A percentile compares a stretch with the other conserved stretches of the same genome.
These are phyloP conservation scores for Penicillium simplicissimum DNA, from an alignment of 495 filamentous ascomycete genomes.

Conservation along the genomic window DNA sequence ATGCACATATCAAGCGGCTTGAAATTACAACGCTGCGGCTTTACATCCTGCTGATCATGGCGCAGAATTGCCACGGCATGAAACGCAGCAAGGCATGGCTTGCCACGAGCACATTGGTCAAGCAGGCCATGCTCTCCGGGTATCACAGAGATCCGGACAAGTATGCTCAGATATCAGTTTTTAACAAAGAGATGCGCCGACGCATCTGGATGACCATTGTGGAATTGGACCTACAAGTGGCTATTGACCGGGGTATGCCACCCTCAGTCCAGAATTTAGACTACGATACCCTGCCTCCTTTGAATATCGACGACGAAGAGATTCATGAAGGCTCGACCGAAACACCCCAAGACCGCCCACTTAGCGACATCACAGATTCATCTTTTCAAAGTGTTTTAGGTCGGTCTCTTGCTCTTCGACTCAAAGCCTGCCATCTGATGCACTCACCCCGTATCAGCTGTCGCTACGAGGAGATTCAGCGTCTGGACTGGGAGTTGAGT, in stretches of 20 bases:
- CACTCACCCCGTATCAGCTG: conserved; percentile 46
- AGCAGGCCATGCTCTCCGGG: conserved; percentile 57
- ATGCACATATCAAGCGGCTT: conserved; percentile 54
- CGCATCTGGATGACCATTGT: conserved; percentile 69
- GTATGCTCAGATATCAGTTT: conserved; percentile 53
- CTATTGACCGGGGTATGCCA: conserved; percentile 59
- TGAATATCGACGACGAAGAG: conserved; percentile 52
- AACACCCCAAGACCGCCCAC: conserved; percentile 30
- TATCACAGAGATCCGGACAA: conserved; percentile 57
- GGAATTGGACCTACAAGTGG: conserved; percentile 61
- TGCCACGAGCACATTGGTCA: conserved; percentile 55
- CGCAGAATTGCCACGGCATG: conserved; percentile 55
- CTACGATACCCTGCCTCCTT: conserved; percentile 56
- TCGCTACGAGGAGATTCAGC: conserved; percentile 47
- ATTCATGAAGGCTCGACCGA: conserved; percentile 40
- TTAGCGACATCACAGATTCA: conserved; percentile 39
- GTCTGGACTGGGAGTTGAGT: conserved; percentile 43
- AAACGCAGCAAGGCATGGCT: conserved; percentile 61
- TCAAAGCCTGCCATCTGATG: conserved; percentile 42
- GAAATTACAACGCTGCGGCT: conserved; percentile 58
- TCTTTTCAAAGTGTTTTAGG: conserved; percentile 38
- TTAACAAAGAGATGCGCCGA: conserved; percentile 65
- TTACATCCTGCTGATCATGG: conserved; percentile 60
- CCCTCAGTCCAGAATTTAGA: conserved; percentile 55
- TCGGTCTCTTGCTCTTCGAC: conserved; percentile 38